These are phyloP conservation scores for cucumber (Cucumis sativus) DNA, from an alignment of 306 rosid species.

Conservation along the genomic window Cucumber_9930_V3 NC_026661.2:18185001-18185500, in stretches of 20 bases:
- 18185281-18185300: neutral
- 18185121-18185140: neutral
- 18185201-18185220: neutral
- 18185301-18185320: neutral
- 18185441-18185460: conserved; percentile 90
- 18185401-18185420: conserved; percentile 87
- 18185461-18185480: conserved; percentile 76
- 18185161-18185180: neutral
- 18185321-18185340: neutral
- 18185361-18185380: neutral
- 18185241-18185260: neutral
- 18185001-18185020: neutral
- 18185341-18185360: conserved; percentile 1
- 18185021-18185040: neutral
- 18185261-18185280: neutral
- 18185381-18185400: conserved; percentile 70
- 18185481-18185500: conserved; percentile 75
- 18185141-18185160: neutral
- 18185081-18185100: neutral
- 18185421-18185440: conserved; percentile 78
- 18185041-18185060: neutral
- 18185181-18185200: neutral
- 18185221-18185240: neutral
- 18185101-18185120: neutral
- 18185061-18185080: neutral